phyloP scores from a whole-genome alignment of 2,329 filamentous ascomycete species.

The Amesomyces nigricolor region DNA sequence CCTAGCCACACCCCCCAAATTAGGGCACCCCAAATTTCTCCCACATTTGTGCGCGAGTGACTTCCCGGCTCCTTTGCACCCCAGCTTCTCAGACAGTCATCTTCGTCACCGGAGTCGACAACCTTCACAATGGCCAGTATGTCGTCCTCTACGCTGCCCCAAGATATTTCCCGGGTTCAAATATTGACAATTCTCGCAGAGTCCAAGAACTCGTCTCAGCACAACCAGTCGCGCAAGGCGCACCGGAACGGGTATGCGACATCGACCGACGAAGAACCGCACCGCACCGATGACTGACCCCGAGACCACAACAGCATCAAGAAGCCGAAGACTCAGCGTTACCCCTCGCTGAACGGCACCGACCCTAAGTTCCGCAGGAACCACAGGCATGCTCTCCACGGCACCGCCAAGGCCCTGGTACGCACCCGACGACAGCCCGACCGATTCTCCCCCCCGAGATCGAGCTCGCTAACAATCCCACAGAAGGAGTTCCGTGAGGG shows the following conservation, averaged over 20 bases:
- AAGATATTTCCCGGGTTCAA: background rate
- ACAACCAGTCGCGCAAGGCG: conserved; percentile 97
- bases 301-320: conserved; percentile 69
- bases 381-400: conserved; percentile 99
- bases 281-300: conserved; percentile 12
- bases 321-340: conserved; percentile 99
- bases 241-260: conserved; percentile 91
- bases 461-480: conserved; percentile 30
- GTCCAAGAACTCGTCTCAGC: conserved; percentile 99
- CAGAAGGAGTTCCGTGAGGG: conserved; percentile 98
- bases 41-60: conserved; percentile 23
- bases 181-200: conserved; percentile 51
- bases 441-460: conserved; percentile 5
- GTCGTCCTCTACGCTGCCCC: conserved; percentile 32
- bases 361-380: conserved; percentile 99
- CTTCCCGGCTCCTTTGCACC: conserved; percentile 19
- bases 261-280: conserved; percentile 13
- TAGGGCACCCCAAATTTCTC: conserved; percentile 26
- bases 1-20: conserved; percentile 22
- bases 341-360: conserved; percentile 96
- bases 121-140: conserved; percentile 64
- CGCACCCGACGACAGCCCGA: conserved; percentile 35
- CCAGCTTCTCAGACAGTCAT: conserved; percentile 24
- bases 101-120: conserved; percentile 34
- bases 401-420: conserved; percentile 97